Evolutionary conservation across 345 rosid species (phyloP), one percentile per base, ranked within the genome.

Genomic region (Corymbia maculata): DNA sequence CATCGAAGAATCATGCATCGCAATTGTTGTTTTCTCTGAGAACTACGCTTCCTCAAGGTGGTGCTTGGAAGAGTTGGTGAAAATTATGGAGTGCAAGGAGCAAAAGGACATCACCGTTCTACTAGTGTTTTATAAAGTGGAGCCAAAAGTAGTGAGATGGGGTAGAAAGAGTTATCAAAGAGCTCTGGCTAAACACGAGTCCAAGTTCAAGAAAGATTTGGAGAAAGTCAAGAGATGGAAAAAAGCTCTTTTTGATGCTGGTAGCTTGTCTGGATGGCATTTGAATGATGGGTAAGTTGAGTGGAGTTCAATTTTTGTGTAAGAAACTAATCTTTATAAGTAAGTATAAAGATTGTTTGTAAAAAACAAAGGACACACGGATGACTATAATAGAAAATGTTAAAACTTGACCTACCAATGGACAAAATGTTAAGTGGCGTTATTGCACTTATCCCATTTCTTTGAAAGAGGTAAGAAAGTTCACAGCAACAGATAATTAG

Each of bases 191-290:
- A 61, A 61, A 16, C 70, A 61, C 6, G 32, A 61, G 17, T 0
- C 0, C 2, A 61, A 61, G 32, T 28, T 61, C 32, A 1, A 1
- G 3, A 10, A 28, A 14, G 68, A 61, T 13, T 1, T 0, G 7
- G 16, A 61, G 68, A 28, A 61, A 28, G 32, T 61, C 32, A 61
- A 61, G 32, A 61, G 3, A 28, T 61, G 68, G 79, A 68, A 68
- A 3, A 14, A 68, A 68, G 79, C 79, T 16, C 79, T 68, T 68
- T 32, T 68, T 17, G 11, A 68, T 17, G 11, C 44, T 2, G 44
- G 79, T 68, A 68, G 5, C 44, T 15, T 68, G 6, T 32, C 45
- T 0, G 79, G 79, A 6, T 68, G 79, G 79, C 11, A 36, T 32
- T 32, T 68, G 22, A 68, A 68, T 16, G 79, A 68, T 68, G 24